phyloP scores from a whole-genome alignment of 257 asterid species.

The Salvia rosmarinus region DNA sequence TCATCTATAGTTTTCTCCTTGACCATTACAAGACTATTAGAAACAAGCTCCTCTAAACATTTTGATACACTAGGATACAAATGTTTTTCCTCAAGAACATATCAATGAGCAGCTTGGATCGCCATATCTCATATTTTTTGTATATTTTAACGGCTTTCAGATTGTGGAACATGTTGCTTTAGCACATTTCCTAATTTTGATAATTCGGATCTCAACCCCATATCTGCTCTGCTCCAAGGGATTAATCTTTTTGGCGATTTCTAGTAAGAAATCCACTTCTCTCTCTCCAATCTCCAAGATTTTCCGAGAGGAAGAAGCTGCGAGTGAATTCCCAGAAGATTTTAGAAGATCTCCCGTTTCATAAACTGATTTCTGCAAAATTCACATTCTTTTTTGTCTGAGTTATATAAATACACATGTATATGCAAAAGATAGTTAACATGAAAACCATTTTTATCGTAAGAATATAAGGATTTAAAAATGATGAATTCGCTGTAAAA shows the following conservation, averaged over 20 bases:
- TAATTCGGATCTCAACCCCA: background rate
- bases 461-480: too few species aligned
- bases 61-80: background rate
- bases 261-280: conserved; percentile 21
- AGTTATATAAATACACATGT: too few species aligned
- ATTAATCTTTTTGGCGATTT: conserved; percentile 6
- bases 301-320: background rate
- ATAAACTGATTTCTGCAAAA: background rate
- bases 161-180: background rate
- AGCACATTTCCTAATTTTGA: background rate
- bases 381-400: background rate
- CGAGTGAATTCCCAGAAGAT: background rate
- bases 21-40: conserved; percentile 4
- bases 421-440: too few species aligned
- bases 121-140: background rate
- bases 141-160: background rate
- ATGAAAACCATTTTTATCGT: too few species aligned
- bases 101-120: conserved; percentile 18
- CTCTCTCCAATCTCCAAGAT: background rate
- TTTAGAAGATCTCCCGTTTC: background rate
- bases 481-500: too few species aligned
- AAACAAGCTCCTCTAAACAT: conserved; percentile 20
- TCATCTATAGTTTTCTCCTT: background rate
- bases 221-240: conserved; percentile 22
- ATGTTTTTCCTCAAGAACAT: background rate